These are phyloP conservation scores for Suillus discolor DNA, from an alignment of 768 basidiomycete genomes.

Conservation along the genomic window DNA sequence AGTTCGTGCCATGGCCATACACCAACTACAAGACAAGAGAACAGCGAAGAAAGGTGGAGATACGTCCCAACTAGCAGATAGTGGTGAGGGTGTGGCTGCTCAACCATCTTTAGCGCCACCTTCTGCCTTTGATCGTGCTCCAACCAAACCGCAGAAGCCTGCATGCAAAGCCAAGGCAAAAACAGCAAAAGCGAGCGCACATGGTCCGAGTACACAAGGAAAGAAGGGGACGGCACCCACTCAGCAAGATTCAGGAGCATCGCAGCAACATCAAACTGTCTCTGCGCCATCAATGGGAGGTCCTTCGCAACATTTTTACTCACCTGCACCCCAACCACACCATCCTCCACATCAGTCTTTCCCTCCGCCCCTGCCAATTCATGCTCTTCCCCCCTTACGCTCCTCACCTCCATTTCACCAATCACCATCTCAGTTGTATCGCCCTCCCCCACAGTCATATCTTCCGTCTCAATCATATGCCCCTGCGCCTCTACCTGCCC, in stretches of 20 bases:
- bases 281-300: neutral
- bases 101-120: neutral
- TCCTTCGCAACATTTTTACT: neutral
- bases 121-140: neutral
- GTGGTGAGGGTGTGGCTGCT: neutral
- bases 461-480: neutral
- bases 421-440: neutral
- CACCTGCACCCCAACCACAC: neutral
- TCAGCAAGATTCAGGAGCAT: neutral
- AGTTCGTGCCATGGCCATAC: neutral
- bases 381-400: neutral
- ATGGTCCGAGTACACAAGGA: neutral
- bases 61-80: neutral
- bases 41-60: slow-evolving; percentile 1
- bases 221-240: neutral
- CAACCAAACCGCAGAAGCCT: neutral
- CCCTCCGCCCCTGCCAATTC: neutral
- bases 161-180: neutral
- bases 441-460: slow-evolving; percentile 1
- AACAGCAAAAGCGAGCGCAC: neutral
- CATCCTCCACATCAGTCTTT: neutral
- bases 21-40: slow-evolving; percentile 1
- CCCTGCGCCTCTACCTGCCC: no score
- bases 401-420: neutral
- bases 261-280: neutral